These are phyloP conservation scores for Penicillium pancosmium DNA, from an alignment of 495 filamentous ascomycete genomes.

Conservation along the genomic window DNA sequence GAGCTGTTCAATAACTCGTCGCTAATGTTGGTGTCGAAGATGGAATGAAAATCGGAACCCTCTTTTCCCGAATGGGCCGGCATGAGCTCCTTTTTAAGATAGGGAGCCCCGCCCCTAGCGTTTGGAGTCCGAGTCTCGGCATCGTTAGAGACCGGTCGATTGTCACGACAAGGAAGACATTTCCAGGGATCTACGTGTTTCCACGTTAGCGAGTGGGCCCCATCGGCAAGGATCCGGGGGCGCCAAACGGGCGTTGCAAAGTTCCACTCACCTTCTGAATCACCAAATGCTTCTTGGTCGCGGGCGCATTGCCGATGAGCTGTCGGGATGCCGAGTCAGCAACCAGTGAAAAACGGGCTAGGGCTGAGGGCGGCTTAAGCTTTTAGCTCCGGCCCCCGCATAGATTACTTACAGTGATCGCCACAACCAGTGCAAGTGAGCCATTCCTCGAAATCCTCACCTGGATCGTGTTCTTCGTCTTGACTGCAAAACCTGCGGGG, in stretches of 20 bases:
- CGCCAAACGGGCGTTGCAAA: constrained; percentile 4
- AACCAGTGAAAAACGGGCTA: constrained; percentile 28
- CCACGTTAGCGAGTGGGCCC: constrained; percentile 24
- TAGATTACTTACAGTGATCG: constrained; percentile 76
- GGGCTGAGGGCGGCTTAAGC: constrained; percentile 26
- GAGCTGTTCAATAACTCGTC: constrained; percentile 87
- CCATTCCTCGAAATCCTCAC: constrained; percentile 84
- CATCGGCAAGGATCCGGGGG: background rate
- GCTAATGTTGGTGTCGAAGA: constrained; percentile 75
- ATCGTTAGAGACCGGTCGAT: constrained; percentile 59
- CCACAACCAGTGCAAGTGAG: constrained; percentile 79
- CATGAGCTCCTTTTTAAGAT: constrained; percentile 72
- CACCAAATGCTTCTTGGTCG: constrained; percentile 68
- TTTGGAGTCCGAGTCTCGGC: constrained; percentile 43
- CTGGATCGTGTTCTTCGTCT: constrained; percentile 84
- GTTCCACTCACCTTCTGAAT: constrained; percentile 63
- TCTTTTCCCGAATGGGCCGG: constrained; percentile 68
- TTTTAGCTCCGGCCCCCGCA: constrained; percentile 28
- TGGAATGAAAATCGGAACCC: constrained; percentile 80
- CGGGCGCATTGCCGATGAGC: constrained; percentile 95
- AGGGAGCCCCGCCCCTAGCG: constrained; percentile 48
- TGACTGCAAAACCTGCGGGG: constrained; percentile 69
- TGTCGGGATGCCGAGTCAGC: constrained; percentile 41
- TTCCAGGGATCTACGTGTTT: constrained; percentile 65
- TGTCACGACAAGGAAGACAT: constrained; percentile 74